Evolutionary conservation across 352 stramenopile species (phyloP).

Genomic region (Plasmopara viticola): DNA sequence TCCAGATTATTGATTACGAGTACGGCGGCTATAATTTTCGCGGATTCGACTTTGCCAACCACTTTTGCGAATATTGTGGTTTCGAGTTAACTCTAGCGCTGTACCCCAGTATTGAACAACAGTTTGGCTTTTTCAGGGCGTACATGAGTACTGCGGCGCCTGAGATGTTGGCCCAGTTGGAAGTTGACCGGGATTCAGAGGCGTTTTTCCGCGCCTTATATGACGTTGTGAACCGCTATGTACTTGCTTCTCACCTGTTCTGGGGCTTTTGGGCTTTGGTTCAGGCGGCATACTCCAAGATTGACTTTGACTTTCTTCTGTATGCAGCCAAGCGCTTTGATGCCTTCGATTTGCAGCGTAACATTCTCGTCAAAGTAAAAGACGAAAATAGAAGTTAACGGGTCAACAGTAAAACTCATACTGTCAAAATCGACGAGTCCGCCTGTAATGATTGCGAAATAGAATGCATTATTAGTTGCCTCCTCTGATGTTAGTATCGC

Average conservation of each 20-base stretch:
- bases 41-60: conserved; percentile 92
- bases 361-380: conserved; percentile 37
- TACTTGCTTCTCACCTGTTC: conserved; percentile 88
- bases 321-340: conserved; percentile 79
- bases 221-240: conserved; percentile 80
- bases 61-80: conserved; percentile 92
- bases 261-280: conserved; percentile 93
- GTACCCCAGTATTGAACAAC: conserved; percentile 77
- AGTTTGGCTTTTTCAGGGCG: conserved; percentile 80
- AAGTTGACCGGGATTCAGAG: conserved; percentile 69
- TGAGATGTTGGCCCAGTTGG: conserved; percentile 51
- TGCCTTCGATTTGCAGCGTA: conserved; percentile 70
- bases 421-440: too few relatives aligned
- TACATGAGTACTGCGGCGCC: conserved; percentile 77
- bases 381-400: not conserved
- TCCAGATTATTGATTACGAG: conserved; percentile 95
- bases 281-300: conserved; percentile 85
- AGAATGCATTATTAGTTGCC: not conserved
- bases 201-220: conserved; percentile 82
- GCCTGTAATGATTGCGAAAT: too few relatives aligned
- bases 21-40: conserved; percentile 92
- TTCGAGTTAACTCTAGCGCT: conserved; percentile 88
- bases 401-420: not conserved
- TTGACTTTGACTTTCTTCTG: conserved; percentile 87
- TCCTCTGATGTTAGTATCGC: too few relatives aligned